These are phyloP conservation scores for Aciculosporium take DNA, from an alignment of 2,329 filamentous ascomycete species.

Conservation along the genomic window DNA sequence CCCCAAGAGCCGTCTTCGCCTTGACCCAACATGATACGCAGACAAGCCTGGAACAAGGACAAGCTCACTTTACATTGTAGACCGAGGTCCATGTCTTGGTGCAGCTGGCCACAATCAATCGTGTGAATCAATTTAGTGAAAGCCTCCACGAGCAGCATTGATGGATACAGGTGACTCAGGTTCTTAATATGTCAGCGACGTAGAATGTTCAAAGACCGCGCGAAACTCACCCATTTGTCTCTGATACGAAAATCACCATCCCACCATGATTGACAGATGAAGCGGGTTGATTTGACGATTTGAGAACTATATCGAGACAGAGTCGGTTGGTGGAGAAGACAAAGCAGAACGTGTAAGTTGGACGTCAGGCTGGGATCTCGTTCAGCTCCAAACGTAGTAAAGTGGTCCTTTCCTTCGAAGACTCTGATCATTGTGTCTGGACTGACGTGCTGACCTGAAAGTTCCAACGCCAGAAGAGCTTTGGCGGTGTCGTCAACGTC, in stretches of 20 bases:
- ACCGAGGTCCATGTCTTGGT: constrained; percentile 1
- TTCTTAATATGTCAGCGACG: constrained; percentile 1
- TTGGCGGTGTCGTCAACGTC: constrained; percentile 11
- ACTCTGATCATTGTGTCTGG: not conserved
- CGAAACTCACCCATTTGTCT: constrained; percentile 9
- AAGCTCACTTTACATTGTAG: constrained; percentile 1
- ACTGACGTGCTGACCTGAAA: constrained; percentile 1
- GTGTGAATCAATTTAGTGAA: constrained; percentile 1
- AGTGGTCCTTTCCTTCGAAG: constrained; percentile 1
- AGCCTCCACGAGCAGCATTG: constrained; percentile 6
- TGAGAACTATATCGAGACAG: constrained; percentile 4
- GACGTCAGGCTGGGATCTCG: constrained; percentile 6
- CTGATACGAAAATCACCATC: constrained; percentile 4
- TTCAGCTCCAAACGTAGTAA: constrained; percentile 7
- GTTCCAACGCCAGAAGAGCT: constrained; percentile 4
- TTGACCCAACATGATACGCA: constrained; percentile 6
- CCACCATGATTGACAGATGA: constrained; percentile 8
- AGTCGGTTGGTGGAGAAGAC: constrained; percentile 4
- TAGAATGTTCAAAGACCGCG: not conserved
- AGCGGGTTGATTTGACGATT: constrained; percentile 6
- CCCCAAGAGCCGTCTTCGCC: constrained; percentile 8
- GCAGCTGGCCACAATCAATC: constrained; percentile 3
- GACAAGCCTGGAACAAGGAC: constrained; percentile 6
- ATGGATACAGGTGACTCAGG: constrained; percentile 7
- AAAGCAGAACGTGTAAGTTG: constrained; percentile 9